Percentiles rank a stretch among this genome's conserved stretches.
phyloP scores from a whole-genome alignment of 495 filamentous ascomycete species.

The Aspergillus sclerotioniger region DNA sequence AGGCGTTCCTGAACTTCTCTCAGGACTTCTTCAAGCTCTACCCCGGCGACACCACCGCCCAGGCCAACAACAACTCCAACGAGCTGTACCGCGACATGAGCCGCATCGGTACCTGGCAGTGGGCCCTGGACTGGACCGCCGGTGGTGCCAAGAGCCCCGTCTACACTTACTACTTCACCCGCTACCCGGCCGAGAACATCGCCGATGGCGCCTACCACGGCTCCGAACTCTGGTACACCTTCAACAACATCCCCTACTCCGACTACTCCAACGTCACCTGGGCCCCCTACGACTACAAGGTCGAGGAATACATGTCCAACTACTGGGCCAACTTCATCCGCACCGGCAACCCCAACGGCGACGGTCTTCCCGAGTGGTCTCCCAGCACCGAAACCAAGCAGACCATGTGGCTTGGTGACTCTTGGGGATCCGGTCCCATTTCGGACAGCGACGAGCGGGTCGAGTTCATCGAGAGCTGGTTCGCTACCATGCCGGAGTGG shows the following conservation, averaged over 20 bases:
- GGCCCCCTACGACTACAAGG: constrained; percentile 14
- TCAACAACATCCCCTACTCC: constrained; percentile 24
- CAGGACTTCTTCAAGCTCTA: constrained; percentile 20
- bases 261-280: constrained; percentile 22
- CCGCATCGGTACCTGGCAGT: constrained; percentile 18
- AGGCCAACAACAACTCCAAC: constrained; percentile 18
- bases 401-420: constrained; percentile 16
- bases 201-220: constrained; percentile 18
- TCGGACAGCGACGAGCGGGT: not conserved
- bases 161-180: constrained; percentile 19
- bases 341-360: constrained; percentile 24
- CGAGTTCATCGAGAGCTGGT: constrained; percentile 16
- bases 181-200: constrained; percentile 15
- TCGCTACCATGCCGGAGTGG: constrained; percentile 15
- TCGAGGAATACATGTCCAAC: constrained; percentile 15
- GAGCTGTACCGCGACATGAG: constrained; percentile 13
- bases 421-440: constrained; percentile 7
- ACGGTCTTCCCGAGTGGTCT: constrained; percentile 10
- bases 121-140: constrained; percentile 16
- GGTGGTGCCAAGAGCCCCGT: constrained; percentile 20
- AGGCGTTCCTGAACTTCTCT: constrained; percentile 12
- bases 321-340: constrained; percentile 29
- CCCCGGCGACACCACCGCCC: constrained; percentile 7
- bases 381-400: constrained; percentile 1
- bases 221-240: constrained; percentile 19